Evolutionary conservation across 192 early-diverging fungal genomes (phyloP).

Genomic region (Gryganskiella cystojenkinii): DNA sequence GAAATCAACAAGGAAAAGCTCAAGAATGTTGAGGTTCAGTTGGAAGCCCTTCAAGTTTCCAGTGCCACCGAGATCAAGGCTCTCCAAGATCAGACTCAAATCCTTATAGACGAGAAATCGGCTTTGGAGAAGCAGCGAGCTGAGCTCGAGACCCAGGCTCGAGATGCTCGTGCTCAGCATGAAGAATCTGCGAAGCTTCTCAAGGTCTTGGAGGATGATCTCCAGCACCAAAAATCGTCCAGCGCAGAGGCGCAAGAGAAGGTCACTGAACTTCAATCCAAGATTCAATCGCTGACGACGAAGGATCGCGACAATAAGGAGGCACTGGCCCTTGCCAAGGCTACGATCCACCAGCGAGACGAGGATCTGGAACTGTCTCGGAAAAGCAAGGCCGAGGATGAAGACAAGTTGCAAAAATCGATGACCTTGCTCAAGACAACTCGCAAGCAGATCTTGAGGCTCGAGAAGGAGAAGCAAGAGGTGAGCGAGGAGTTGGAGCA

Average conservation of each 20-base stretch:
- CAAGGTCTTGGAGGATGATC: slow-evolving; percentile 50
- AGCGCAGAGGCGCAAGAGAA: slow-evolving; percentile 56
- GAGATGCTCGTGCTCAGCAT: slow-evolving; percentile 22
- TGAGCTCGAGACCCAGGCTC: slow-evolving; percentile 21
- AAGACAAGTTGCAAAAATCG: slow-evolving; percentile 62
- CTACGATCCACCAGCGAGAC: slow-evolving; percentile 61
- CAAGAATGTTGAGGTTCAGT: slow-evolving; percentile 8
- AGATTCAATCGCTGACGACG: slow-evolving; percentile 28
- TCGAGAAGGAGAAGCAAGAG: slow-evolving; percentile 64
- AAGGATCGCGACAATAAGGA: slow-evolving; percentile 60
- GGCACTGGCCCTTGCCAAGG: slow-evolving; percentile 57
- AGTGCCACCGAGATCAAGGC: slow-evolving; percentile 11
- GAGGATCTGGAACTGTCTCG: slow-evolving; percentile 46
- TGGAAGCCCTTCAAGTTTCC: slow-evolving; percentile 14
- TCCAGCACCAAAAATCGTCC: slow-evolving; percentile 22
- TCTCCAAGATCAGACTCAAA: slow-evolving; percentile 22
- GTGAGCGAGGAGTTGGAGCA: slow-evolving; percentile 53
- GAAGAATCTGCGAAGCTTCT: slow-evolving; percentile 36
- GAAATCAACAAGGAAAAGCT: no score
- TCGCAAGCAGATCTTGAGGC: slow-evolving; percentile 60
- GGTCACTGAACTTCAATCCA: slow-evolving; percentile 52
- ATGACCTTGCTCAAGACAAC: slow-evolving; percentile 56
- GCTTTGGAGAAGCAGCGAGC: slow-evolving; percentile 24
- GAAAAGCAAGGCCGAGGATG: slow-evolving; percentile 52
- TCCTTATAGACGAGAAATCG: slow-evolving; percentile 3